Evolutionary conservation across 257 asterid genomes (phyloP).

Genomic region (Ligustrum vulgare): DNA sequence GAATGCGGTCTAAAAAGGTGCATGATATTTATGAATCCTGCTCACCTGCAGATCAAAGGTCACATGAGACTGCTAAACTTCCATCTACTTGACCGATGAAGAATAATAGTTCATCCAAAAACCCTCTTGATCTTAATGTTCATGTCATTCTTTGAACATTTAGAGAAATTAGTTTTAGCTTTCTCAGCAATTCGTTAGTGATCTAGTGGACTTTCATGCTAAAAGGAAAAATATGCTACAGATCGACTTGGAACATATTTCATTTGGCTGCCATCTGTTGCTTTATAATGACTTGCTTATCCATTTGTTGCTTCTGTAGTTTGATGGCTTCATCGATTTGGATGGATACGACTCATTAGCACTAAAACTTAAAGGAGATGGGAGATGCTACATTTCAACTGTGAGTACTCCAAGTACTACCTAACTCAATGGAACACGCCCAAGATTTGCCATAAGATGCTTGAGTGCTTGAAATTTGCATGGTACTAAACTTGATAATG

Average conservation of each 20-base stretch:
- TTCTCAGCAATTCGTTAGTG: neutral
- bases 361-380: slow-evolving; percentile 86
- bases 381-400: slow-evolving; percentile 94
- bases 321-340: slow-evolving; percentile 93
- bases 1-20: slow-evolving; percentile 95
- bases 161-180: slow-evolving; percentile 2
- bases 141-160: neutral
- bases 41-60: neutral
- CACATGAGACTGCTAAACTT: neutral
- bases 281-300: slow-evolving; percentile 1
- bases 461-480: slow-evolving; percentile 14
- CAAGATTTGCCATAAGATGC: slow-evolving; percentile 14
- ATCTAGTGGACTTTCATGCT: neutral
- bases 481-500: slow-evolving; percentile 14
- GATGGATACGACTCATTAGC: slow-evolving; percentile 83
- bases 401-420: slow-evolving; percentile 52
- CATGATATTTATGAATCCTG: neutral
- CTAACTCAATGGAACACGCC: slow-evolving; percentile 6
- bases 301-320: slow-evolving; percentile 48
- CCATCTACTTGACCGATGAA: neutral
- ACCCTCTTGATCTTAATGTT: neutral
- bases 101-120: neutral
- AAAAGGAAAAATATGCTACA: neutral
- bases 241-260: neutral
- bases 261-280: neutral